Percentiles rank a stretch among this genome's conserved stretches.
phyloP scores from a whole-genome alignment of 2,329 filamentous ascomycete genomes.

The Fusarium beomiforme region DNA sequence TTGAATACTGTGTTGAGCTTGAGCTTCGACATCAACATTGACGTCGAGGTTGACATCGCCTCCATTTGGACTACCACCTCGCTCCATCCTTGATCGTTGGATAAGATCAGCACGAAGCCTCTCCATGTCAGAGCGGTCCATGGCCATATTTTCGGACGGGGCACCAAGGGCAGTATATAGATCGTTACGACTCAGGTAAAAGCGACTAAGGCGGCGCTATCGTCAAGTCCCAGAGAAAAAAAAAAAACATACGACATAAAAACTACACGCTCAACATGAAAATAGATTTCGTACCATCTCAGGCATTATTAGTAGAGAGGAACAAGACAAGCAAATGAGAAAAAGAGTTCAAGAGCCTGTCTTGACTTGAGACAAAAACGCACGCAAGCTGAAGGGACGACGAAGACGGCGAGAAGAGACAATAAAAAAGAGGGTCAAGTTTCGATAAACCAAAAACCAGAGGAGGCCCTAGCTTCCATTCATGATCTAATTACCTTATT shows the following conservation, averaged over 20 bases:
- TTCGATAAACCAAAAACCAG: conserved; percentile 11
- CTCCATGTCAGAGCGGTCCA: conserved; percentile 44
- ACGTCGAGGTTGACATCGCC: conserved; percentile 6
- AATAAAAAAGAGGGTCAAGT: conserved; percentile 37
- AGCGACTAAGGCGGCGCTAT: conserved; percentile 26
- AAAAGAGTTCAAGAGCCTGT: conserved; percentile 32
- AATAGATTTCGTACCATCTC: conserved; percentile 21
- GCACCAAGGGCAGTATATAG: conserved; percentile 9
- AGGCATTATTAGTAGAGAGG: conserved; percentile 18
- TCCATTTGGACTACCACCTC: conserved; percentile 27
- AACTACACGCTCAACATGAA: conserved; percentile 18
- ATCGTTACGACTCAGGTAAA: conserved; percentile 25
- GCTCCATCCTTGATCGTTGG: conserved; percentile 45
- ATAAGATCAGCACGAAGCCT: conserved; percentile 48
- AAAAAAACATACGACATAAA: conserved; percentile 9
- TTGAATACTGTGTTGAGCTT: conserved; percentile 7
- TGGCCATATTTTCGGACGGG: conserved; percentile 30
- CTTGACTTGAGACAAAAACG: conserved; percentile 25
- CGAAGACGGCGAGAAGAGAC: conserved; percentile 27
- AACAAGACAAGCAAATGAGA: background rate
- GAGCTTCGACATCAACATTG: conserved; percentile 26
- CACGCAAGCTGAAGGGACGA: conserved; percentile 12
- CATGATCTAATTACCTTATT: conserved; percentile 36
- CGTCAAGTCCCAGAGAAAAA: conserved; percentile 5
- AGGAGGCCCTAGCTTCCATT: conserved; percentile 4